Conservation (phyloP, 1,284 basidiomycete species). For the Pterulicium gracile region DNA sequence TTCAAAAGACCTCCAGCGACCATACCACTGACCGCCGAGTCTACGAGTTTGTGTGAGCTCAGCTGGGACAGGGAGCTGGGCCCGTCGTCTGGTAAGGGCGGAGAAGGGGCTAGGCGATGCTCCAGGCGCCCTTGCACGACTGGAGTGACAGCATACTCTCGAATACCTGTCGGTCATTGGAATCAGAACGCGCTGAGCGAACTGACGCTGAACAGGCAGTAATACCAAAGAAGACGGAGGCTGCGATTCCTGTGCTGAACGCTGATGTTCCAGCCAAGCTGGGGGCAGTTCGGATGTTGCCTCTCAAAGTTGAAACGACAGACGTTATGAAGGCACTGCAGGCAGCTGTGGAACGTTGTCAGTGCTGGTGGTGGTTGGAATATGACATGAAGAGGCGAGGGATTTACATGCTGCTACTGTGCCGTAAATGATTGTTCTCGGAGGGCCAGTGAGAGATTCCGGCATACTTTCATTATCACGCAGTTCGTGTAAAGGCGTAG, state of each 20-base stretch:
- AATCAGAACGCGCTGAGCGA: neutral
- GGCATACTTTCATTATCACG: too few relatives aligned
- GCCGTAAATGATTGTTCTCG: conserved; percentile 43
- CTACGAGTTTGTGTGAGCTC: conserved; percentile 44
- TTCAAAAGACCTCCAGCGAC: conserved; percentile 39
- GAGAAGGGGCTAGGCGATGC: conserved; percentile 15
- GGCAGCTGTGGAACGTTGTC: conserved; percentile 25
- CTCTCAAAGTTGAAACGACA: conserved; percentile 38
- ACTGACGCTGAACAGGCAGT: conserved; percentile 7
- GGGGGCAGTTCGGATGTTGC: conserved; percentile 26
- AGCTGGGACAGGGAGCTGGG: conserved; percentile 34
- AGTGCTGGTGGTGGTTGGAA: conserved; percentile 16
- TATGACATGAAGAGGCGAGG: conserved; percentile 26
- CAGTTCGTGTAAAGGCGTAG: too few relatives aligned
- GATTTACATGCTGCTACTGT: conserved; percentile 65
- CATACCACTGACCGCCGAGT: conserved; percentile 54
- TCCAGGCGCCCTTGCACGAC: conserved; percentile 15
- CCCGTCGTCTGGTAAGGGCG: conserved; percentile 26
- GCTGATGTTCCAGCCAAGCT: conserved; percentile 39
- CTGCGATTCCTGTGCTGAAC: conserved; percentile 55
- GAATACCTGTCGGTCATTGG: conserved; percentile 33
- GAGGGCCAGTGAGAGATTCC: too few relatives aligned
- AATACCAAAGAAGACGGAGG: conserved; percentile 64
- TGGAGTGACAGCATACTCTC: conserved; percentile 57
- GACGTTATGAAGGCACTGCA: conserved; percentile 41